Conservation (phyloP, 2,329 filamentous ascomycete genomes). For the Furcasterigmium sp. region DNA sequence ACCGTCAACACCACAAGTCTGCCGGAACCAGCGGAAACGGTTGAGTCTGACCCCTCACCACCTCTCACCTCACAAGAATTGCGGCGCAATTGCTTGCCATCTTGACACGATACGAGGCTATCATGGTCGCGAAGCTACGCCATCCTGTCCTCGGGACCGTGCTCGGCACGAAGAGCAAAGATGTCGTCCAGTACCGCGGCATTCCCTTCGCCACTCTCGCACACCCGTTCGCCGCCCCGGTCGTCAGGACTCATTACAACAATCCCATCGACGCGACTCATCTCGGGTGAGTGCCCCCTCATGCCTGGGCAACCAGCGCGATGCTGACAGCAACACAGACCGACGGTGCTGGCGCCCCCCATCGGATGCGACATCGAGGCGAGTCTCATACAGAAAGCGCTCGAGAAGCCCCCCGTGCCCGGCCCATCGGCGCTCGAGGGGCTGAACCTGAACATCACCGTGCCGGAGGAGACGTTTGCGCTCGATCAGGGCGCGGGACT, state of each 20-base stretch:
- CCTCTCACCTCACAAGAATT: no score
- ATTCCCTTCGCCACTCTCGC: conserved; percentile 15
- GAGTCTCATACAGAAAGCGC: conserved; percentile 39
- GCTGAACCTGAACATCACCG: conserved; percentile 46
- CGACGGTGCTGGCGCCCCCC: conserved; percentile 30
- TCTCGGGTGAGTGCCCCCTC: conserved; percentile 22
- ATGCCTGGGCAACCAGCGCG: neutral
- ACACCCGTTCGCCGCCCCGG: conserved; percentile 12
- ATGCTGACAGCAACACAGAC: conserved; percentile 9
- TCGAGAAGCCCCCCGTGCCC: conserved; percentile 28
- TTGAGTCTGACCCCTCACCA: no score
- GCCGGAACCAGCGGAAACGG: no score
- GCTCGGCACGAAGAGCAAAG: neutral
- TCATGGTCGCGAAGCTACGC: neutral
- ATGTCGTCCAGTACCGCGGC: conserved; percentile 15
- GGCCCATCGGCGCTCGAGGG: conserved; percentile 41
- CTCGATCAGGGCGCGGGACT: conserved; percentile 25
- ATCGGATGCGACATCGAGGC: conserved; percentile 38
- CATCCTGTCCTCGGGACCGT: neutral
- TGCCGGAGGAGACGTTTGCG: conserved; percentile 23
- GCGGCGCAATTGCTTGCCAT: no score
- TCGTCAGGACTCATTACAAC: conserved; percentile 5
- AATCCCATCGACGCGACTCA: conserved; percentile 21
- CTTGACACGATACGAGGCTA: no score
- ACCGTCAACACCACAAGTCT: no score